Evolutionary conservation across 768 basidiomycete species (phyloP).

Genomic region (Leccinum arenicola): DNA sequence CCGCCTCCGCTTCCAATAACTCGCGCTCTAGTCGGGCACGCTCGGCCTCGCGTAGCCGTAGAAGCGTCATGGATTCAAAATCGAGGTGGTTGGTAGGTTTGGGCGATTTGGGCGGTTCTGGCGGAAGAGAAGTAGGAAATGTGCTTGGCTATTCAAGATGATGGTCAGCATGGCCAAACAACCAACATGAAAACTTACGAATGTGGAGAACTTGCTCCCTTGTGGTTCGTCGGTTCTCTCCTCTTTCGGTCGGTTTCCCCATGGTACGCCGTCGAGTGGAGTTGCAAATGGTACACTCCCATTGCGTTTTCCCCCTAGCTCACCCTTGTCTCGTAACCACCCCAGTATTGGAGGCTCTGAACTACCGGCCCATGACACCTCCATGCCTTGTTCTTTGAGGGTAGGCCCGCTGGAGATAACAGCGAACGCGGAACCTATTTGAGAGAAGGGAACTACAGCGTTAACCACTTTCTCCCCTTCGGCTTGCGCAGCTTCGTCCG

Average conservation of each 20-base stretch:
- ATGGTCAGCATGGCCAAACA: conserved; percentile 4
- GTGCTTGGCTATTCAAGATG: conserved; percentile 17
- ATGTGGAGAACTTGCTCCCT: conserved; percentile 46
- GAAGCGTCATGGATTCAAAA: conserved; percentile 76
- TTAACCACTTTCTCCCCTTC: conserved; percentile 51
- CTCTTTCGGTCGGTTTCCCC: neutral
- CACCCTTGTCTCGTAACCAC: conserved; percentile 73
- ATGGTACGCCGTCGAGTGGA: conserved; percentile 20
- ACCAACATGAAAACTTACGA: conserved; percentile 5
- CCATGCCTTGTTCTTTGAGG: conserved; percentile 57
- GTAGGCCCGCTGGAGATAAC: conserved; percentile 61
- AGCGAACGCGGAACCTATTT: conserved; percentile 73
- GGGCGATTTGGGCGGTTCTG: conserved; percentile 24
- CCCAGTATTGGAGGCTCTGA: conserved; percentile 65
- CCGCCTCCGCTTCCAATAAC: conserved; percentile 66
- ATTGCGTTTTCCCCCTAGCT: conserved; percentile 38
- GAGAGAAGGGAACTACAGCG: conserved; percentile 74
- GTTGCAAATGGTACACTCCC: conserved; percentile 14
- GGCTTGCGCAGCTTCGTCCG: conserved; percentile 41
- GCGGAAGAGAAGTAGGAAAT: conserved; percentile 13
- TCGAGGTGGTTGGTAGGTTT: conserved; percentile 49
- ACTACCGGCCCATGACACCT: conserved; percentile 72
- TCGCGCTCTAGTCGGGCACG: conserved; percentile 73
- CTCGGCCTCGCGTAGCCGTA: conserved; percentile 81
- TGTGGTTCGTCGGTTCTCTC: conserved; percentile 4